Evolutionary conservation across 2,329 filamentous ascomycete species (phyloP), one percentile per base, ranked within the genome.

Genomic region (Penicillium sclerotiorum): DNA sequence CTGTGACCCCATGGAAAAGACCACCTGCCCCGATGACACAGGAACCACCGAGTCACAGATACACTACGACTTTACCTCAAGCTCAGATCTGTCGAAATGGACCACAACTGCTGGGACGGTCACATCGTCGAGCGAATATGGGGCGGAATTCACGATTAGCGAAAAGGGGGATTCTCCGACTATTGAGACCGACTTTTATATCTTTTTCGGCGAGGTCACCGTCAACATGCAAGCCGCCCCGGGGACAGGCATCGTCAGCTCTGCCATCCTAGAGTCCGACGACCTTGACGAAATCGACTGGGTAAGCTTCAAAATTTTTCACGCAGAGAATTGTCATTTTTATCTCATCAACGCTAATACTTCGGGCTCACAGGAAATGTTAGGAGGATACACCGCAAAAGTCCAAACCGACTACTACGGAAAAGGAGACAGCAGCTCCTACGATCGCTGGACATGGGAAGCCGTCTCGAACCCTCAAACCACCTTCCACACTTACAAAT

Each of bases 381-480:
- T 49, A 13, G 46, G 46, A 15, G 23, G 20, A 13, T 37, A 38
- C 22, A 13, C 13, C n/a, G 63, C 57, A 7, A 58, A 67, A 38
- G 64, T 73, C 33, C 90, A 97, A 73, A 89, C 87, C 62, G 96
- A 97, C 75, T 97, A 95, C 77, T 99, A 96, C 63, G 90, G 91
- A 71, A 96, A 97, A 73, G 94, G 93, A 45, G 81, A 90, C 63
- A 91, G 89, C 0, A 63, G 65, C 3, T 81, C 82, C 11, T 95
- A 94, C 76, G 90, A 95, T 74, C 88, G 93, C 50, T 92, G 87
- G 54, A 87, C 88, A 50, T 90, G 89, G 68, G 88, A 93, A 69
- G 74, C 82, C 3, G 76, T 85, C 65, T 61, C 76, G 56, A 73
- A 80, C 63, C 92, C 87, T 49, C 72, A 74, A 56, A 65, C 67